Base-by-base conservation (phyloP, 2,329 filamentous ascomycete species). In the Dactylellina haptotyla region DNA sequence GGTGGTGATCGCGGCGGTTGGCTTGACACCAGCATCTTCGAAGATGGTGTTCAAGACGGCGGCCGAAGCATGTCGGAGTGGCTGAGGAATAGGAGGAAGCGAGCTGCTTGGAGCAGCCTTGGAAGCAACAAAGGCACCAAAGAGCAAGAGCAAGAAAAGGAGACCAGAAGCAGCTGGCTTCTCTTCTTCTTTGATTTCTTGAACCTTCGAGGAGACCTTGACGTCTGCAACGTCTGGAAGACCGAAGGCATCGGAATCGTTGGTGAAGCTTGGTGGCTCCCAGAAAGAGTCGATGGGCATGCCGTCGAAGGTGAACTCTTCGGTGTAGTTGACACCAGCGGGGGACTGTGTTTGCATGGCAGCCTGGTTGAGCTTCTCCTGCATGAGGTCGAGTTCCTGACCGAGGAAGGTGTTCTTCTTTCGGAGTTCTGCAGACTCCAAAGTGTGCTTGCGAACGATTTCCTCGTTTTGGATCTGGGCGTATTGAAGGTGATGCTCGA, bases 61-160 rank as follows among this genome's bases (percentile, higher is more conserved):
- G 56, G 90, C 89, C 12, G 91, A 92, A 41, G 90, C 91, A 76
- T 87, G 89, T 71, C 91, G 89, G 65, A 95, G 88, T 77, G 94
- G 90, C 65, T 94, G 90, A 34, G 92, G 90, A 79, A 94, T 89
- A 65, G 87, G 87, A 56, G 91, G 90, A 77, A 96, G 89, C 77
- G 88, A 87, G 39, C 89, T 87, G n/a, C 86, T 83, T 18, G 89
- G 85, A 46, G 88, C 87, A 77, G 88, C 88, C 82, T 93, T 96
- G 30, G 94, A 97, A 75, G 95, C 90, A 78, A 98, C 93, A 80
- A 97, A 97, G 59, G 95, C 95, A 80, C 95, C 95, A 76, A 97
- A 93, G 62, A 99, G 90, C 79, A 99, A 90, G 77, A 97, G 90
- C 92, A 77, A 63, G 14, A 74, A 64, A 43, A 66, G 85, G 78